phyloP scores from a whole-genome alignment of 129 eudicot species.

The Helichrysum umbraculigerum region DNA sequence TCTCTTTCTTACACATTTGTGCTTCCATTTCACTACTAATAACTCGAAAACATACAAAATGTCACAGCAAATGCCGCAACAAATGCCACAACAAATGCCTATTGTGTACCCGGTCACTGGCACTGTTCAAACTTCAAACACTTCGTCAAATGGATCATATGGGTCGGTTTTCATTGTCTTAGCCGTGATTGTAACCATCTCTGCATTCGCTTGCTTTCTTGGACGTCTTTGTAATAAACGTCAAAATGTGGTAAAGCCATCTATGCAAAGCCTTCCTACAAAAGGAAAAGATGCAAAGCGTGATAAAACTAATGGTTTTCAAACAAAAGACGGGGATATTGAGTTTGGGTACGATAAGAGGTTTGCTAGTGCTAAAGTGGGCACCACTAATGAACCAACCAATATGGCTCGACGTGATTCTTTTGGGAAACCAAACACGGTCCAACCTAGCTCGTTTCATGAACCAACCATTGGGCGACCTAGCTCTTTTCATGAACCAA shows the following conservation, averaged over 20 bases:
- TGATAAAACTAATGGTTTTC: background rate
- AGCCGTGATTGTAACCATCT: conserved; percentile 32
- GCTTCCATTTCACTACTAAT: background rate
- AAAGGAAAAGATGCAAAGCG: conserved; percentile 22
- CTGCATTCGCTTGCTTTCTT: conserved; percentile 40
- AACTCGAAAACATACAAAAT: conserved; percentile 11
- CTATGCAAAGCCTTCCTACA: conserved; percentile 24
- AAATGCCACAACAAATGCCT: conserved; percentile 46
- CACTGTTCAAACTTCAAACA: conserved; percentile 25
- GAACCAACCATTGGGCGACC: conserved; percentile 22
- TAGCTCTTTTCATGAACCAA: conserved; percentile 21
- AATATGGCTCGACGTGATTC: conserved; percentile 24
- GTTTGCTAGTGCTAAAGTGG: conserved; percentile 39
- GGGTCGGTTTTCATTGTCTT: conserved; percentile 43
- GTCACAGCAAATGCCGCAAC: conserved; percentile 41
- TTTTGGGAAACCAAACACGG: conserved; percentile 24
- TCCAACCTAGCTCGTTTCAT: conserved; percentile 18
- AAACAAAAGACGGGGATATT: conserved; percentile 36
- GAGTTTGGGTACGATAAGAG: conserved; percentile 42
- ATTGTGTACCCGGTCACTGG: conserved; percentile 34
- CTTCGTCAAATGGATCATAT: conserved; percentile 39
- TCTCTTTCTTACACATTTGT: conserved; percentile 17
- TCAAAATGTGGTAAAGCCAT: conserved; percentile 23
- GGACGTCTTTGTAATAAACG: conserved; percentile 36
- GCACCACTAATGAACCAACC: conserved; percentile 20